A percentile compares a stretch with the other conserved stretches of the same genome.
These are phyloP conservation scores for Candida andamanensis DNA, from an alignment of 805 yeast genomes.

Conservation along the genomic window DNA sequence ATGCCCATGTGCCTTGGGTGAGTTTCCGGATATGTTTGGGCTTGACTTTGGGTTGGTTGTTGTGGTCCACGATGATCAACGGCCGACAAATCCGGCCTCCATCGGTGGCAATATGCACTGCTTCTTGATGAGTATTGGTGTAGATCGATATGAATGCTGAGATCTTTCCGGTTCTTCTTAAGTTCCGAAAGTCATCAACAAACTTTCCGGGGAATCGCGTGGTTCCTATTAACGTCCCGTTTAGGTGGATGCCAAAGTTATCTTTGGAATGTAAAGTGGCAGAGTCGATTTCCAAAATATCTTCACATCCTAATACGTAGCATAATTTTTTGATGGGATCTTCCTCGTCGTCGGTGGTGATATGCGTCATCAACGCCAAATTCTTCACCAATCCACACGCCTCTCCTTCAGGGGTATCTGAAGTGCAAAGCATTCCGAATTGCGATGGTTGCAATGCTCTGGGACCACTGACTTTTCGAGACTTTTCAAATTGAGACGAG, in stretches of 20 bases:
- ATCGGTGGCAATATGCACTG: constrained; percentile 97
- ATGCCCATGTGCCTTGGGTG: constrained; percentile 67
- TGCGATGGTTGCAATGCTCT: constrained; percentile 98
- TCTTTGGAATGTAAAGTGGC: constrained; percentile 70
- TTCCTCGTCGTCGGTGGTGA: constrained; percentile 97
- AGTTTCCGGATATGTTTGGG: constrained; percentile 64
- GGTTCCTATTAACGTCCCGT: constrained; percentile 92
- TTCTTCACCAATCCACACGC: constrained; percentile 98
- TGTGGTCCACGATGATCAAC: constrained; percentile 70
- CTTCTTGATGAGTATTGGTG: constrained; percentile 81
- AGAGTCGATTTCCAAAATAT: constrained; percentile 74
- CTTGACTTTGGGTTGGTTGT: constrained; percentile 64
- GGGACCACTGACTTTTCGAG: constrained; percentile 97
- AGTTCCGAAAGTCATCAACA: constrained; percentile 67
- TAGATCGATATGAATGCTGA: constrained; percentile 90
- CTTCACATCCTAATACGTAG: constrained; percentile 83
- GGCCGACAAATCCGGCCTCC: constrained; percentile 99
- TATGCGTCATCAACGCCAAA: constrained; percentile 96
- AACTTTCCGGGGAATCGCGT: constrained; percentile 84
- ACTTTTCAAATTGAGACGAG: constrained; percentile 97
- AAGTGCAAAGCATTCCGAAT: constrained; percentile 97
- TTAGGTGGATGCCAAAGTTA: constrained; percentile 81
- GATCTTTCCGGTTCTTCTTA: constrained; percentile 80
- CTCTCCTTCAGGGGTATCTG: constrained; percentile 99
- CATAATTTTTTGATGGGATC: constrained; percentile 77